These are phyloP conservation scores for Lactarius trivialis DNA, from an alignment of 768 basidiomycete species.

Conservation along the genomic window DNA sequence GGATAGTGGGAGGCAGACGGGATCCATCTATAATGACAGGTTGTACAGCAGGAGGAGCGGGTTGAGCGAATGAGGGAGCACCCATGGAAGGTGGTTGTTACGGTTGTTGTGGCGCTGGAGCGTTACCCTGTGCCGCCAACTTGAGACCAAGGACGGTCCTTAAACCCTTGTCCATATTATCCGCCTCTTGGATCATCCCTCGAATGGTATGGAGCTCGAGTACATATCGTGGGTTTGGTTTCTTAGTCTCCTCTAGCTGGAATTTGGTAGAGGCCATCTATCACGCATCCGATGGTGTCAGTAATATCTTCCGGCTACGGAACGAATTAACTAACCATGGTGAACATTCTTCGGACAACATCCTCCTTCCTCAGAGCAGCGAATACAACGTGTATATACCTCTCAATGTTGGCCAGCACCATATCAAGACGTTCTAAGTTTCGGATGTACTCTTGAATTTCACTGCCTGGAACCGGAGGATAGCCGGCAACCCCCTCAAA, in stretches of 20 bases:
- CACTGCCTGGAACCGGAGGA: background rate
- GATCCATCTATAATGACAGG: background rate
- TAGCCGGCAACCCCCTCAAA: background rate
- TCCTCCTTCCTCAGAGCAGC: slow-evolving; percentile 7
- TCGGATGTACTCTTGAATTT: slow-evolving; percentile 15
- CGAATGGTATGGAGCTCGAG: slow-evolving; percentile 23
- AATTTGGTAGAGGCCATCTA: slow-evolving; percentile 15
- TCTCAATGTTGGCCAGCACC: slow-evolving; percentile 7
- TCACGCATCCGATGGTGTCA: background rate
- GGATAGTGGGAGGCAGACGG: background rate
- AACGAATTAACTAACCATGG: slow-evolving; percentile 5
- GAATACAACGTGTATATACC: slow-evolving; percentile 4
- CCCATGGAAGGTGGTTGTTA: slow-evolving; percentile 7
- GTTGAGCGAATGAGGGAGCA: background rate
- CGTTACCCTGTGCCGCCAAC: background rate
- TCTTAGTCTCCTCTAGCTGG: slow-evolving; percentile 16
- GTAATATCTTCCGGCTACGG: background rate
- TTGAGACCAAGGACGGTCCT: background rate
- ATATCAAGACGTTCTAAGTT: slow-evolving; percentile 16
- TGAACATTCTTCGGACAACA: slow-evolving; percentile 1
- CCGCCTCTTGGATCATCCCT: slow-evolving; percentile 21
- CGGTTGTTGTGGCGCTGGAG: slow-evolving; percentile 1
- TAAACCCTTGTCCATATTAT: slow-evolving; percentile 19
- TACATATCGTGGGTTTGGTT: slow-evolving; percentile 14
- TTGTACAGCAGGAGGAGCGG: background rate